Evolutionary conservation across 2,329 filamentous ascomycete genomes (phyloP).

Genomic region (Colletotrichum limetticola): DNA sequence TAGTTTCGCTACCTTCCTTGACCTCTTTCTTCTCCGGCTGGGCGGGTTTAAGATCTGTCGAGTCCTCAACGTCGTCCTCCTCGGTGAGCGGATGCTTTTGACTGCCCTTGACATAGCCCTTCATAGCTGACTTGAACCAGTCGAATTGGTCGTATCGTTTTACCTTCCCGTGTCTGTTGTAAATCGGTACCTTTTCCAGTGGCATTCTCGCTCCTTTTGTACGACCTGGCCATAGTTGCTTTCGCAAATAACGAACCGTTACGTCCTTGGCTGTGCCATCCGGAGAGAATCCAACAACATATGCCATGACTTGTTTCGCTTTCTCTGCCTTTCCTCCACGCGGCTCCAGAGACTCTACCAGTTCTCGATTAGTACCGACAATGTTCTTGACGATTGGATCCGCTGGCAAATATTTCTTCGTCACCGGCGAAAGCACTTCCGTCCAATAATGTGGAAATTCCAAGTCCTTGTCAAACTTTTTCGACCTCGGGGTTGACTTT

Average conservation of each 20-base stretch:
- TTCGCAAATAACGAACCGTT: constrained; percentile 88
- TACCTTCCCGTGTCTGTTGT: constrained; percentile 81
- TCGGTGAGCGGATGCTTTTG: constrained; percentile 68
- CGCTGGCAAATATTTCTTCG: constrained; percentile 81
- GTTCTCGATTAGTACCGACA: constrained; percentile 77
- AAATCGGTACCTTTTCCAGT: constrained; percentile 81
- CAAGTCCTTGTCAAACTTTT: constrained; percentile 78
- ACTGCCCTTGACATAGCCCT: constrained; percentile 70
- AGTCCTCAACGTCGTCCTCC: constrained; percentile 83
- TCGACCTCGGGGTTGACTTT: constrained; percentile 49
- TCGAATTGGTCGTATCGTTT: constrained; percentile 82
- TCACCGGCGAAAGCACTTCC: constrained; percentile 85
- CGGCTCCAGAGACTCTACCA: constrained; percentile 81
- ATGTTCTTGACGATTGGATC: constrained; percentile 78
- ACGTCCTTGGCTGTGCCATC: constrained; percentile 96
- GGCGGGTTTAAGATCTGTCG: constrained; percentile 78
- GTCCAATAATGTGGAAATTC: constrained; percentile 93
- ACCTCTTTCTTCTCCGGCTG: constrained; percentile 78
- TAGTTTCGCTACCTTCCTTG: constrained; percentile 80
- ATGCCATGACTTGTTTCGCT: constrained; percentile 89
- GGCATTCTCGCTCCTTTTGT: constrained; percentile 88
- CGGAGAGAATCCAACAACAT: constrained; percentile 82
- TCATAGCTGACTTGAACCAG: constrained; percentile 88
- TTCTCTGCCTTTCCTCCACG: constrained; percentile 86
- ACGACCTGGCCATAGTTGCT: constrained; percentile 84